Evolutionary conservation across 148 eudicot genomes (phyloP).

Genomic region (Chenopodium berlandieri): DNA sequence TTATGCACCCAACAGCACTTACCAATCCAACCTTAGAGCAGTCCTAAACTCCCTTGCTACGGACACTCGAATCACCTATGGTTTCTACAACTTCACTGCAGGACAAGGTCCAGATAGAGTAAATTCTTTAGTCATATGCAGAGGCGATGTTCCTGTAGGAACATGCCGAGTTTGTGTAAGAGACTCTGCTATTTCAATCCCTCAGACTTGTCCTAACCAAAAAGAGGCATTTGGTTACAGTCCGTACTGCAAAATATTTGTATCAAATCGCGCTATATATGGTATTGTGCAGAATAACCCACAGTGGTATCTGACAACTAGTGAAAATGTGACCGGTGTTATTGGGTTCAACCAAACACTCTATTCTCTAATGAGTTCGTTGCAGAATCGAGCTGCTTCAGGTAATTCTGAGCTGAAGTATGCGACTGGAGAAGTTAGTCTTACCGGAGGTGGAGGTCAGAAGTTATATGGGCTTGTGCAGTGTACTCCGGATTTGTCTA

Average conservation of each 20-base stretch:
- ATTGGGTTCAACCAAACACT: conserved; percentile 18
- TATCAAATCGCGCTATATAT: conserved; percentile 16
- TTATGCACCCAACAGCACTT: conserved; percentile 23
- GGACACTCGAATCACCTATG: conserved; percentile 24
- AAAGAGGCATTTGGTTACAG: conserved; percentile 23
- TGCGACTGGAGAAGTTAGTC: conserved; percentile 25
- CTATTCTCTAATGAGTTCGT: background rate
- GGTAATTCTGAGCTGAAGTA: conserved; percentile 20
- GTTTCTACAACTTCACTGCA: conserved; percentile 28
- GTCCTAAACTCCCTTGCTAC: conserved; percentile 13
- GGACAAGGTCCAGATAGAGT: conserved; percentile 21
- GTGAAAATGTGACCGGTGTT: background rate
- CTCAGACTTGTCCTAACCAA: conserved; percentile 20
- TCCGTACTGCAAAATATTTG: conserved; percentile 18
- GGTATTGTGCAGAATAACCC: background rate
- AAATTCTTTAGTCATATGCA: conserved; percentile 15
- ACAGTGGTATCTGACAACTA: background rate
- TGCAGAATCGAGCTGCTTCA: conserved; percentile 19
- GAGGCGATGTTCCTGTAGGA: conserved; percentile 26
- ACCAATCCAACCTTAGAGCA: conserved; percentile 25
- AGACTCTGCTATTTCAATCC: background rate
- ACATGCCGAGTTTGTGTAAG: conserved; percentile 25
- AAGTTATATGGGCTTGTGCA: conserved; percentile 25
- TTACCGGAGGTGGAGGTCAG: conserved; percentile 6
- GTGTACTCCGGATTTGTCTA: conserved; percentile 32